Base-by-base conservation (phyloP, 352 stramenopile genomes). In the Blastocystis sp. region DNA sequence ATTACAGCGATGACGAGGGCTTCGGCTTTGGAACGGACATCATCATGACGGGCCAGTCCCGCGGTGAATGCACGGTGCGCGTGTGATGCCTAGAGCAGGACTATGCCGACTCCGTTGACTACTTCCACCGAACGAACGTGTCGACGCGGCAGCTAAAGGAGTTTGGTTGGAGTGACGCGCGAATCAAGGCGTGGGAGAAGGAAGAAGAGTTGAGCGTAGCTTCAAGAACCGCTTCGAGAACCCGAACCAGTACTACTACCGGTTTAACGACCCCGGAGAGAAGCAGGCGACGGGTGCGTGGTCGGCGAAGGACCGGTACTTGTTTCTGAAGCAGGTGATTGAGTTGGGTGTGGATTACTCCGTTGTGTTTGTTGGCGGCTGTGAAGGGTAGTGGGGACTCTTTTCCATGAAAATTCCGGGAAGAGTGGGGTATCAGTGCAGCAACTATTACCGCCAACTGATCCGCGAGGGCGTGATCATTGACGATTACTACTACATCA, bases 341-440 rank as follows among this genome's bases (percentile, higher is more conserved):
- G 88, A 88, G 34, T 21, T 43, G 28, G 88, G 88, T 43, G 74
- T 90, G n/a, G 74, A 90, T 34, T 90, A 90, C 59, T 88, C 74
- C 19, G 74, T 84, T 19, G 74, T 9, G 38, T 43, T 53, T 7
- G 17, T 40, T 21, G n/a, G n/a, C 4, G 19, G 11, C 41, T 1
- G 5, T 84, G 48, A 34, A 7, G 23, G 2, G 53, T 88, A 89
- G 59, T 90, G 89, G 89, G 89, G 89, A 28, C 62, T 90, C 11
- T 89, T 90, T 60, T 90, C 81, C 41, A 89, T 86, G 34, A 89
- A 90, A 43, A 89, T 90, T 34, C 89, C 86, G 0, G 89, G 89
- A 14, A 86, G 89, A 21, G 89, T 90, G 19, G 89, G 89, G 2
- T 90, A 90, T 79, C 89, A 90, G 70, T 90, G 89, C 70, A 88